Conservation (phyloP, 2,329 filamentous ascomycete species). For the Epichloe amarillans region DNA sequence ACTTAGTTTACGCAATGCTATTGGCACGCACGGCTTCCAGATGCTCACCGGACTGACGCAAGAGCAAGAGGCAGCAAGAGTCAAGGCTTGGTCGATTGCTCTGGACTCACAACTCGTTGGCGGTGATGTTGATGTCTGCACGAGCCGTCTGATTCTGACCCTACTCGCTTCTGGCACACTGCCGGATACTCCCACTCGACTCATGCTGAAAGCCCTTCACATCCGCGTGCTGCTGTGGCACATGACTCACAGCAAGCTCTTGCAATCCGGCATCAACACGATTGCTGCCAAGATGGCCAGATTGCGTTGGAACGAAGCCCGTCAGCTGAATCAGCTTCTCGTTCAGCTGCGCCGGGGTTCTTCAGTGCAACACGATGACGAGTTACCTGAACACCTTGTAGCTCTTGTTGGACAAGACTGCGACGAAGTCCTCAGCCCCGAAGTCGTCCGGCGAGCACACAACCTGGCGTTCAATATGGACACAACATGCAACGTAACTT, state of each 20-base stretch:
- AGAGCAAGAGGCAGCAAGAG: conserved; percentile 72
- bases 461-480: conserved; percentile 81
- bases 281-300: conserved; percentile 62
- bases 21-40: conserved; percentile 67
- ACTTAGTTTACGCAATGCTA: conserved; percentile 62
- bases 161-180: conserved; percentile 79
- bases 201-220: conserved; percentile 89
- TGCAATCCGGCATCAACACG: conserved; percentile 50
- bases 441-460: conserved; percentile 71
- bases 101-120: conserved; percentile 86
- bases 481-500: conserved; percentile 51
- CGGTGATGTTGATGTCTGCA: conserved; percentile 80
- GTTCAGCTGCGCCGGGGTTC: conserved; percentile 26
- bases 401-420: conserved; percentile 66
- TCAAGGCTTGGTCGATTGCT: conserved; percentile 88
- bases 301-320: conserved; percentile 70
- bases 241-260: conserved; percentile 49
- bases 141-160: conserved; percentile 71
- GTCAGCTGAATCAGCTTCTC: conserved; percentile 43
- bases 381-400: conserved; percentile 62
- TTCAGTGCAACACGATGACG: conserved; percentile 36
- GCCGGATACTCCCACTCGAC: conserved; percentile 64
- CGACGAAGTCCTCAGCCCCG: conserved; percentile 65
- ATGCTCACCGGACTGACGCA: conserved; percentile 66
- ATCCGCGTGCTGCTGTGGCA: conserved; percentile 84